phyloP scores from a whole-genome alignment of 495 filamentous ascomycete genomes.

The Parmelia sp. region DNA sequence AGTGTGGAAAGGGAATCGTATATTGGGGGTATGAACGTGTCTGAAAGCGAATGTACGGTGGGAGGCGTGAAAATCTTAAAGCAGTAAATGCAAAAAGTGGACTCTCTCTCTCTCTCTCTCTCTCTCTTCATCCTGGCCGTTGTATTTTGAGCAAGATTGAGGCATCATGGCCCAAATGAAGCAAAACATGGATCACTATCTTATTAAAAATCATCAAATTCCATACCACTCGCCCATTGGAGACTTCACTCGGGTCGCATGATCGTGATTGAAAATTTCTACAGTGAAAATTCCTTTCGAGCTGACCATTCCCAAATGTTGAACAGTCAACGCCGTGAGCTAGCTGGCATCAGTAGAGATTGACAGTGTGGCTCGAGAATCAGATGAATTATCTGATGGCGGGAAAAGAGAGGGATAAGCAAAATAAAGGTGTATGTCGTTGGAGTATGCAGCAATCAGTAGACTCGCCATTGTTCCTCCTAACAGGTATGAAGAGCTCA shows the following conservation, averaged over 20 bases:
- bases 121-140: neutral
- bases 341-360: neutral
- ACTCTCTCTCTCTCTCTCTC: neutral
- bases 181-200: neutral
- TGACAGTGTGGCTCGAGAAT: neutral
- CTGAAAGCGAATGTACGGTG: neutral
- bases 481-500: neutral
- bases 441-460: too few species aligned
- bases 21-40: neutral
- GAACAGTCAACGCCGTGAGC: neutral
- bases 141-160: neutral
- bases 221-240: too few species aligned
- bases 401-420: neutral
- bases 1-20: neutral
- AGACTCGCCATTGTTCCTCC: neutral
- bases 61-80: neutral
- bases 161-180: neutral
- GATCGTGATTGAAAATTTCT: too few species aligned
- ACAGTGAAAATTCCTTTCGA: too few species aligned
- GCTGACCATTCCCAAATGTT: neutral
- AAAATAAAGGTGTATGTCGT: too few species aligned
- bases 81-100: neutral
- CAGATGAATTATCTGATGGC: neutral
- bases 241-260: too few species aligned
- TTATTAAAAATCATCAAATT: neutral